A percentile compares a stretch with the other conserved stretches of the same genome.
phyloP scores from a whole-genome alignment of 208 protist species.

The Trichomonas vaginalis region DNA sequence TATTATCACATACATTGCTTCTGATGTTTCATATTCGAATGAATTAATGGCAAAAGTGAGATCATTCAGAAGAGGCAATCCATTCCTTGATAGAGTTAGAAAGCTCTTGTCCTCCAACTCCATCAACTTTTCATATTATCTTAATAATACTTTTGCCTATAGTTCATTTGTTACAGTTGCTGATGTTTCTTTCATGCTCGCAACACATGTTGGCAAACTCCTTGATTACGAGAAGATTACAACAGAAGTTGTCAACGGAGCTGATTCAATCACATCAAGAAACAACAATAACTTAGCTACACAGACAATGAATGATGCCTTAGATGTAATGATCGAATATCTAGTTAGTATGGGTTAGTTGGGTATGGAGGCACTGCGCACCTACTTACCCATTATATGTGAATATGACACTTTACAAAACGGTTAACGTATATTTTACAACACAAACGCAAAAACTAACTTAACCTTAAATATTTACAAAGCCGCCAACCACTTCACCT shows the following conservation, averaged over 20 bases:
- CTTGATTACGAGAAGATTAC: background rate
- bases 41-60: background rate
- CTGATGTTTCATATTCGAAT: background rate
- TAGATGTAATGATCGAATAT: background rate
- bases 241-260: no score
- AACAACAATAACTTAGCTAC: background rate
- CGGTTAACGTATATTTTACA: no score
- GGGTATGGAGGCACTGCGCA: no score
- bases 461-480: no score
- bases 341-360: no score
- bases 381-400: no score
- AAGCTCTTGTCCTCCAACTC: background rate
- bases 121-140: background rate
- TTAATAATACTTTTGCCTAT: no score
- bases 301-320: background rate
- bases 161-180: background rate
- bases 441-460: no score
- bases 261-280: background rate
- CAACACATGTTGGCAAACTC: background rate
- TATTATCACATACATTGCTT: background rate
- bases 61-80: background rate
- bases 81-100: background rate
- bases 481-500: no score
- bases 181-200: background rate
- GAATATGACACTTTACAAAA: no score